Conservation (phyloP, 495 filamentous ascomycete species). For the Trichocladium antarcticum region DNA sequence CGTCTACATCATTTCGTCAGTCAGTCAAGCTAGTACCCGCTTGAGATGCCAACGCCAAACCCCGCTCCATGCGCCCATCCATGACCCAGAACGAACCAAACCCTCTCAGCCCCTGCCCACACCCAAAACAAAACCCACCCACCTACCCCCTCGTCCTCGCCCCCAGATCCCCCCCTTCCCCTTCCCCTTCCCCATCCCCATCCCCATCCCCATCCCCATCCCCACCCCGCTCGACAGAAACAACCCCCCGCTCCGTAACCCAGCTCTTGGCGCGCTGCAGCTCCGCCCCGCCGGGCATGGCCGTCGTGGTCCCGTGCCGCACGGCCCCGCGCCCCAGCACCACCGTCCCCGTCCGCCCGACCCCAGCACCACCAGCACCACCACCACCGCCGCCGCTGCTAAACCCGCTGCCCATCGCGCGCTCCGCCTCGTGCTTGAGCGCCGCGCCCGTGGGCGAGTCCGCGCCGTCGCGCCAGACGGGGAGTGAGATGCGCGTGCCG, state of each 20-base stretch:
- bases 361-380: not conserved
- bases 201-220: slow-evolving; percentile 8
- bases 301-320: not conserved
- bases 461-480: no score
- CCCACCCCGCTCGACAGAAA: slow-evolving; percentile 5
- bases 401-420: slow-evolving; percentile 30
- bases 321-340: slow-evolving; percentile 12
- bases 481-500: no score
- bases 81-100: no score
- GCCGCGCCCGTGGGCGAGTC: not conserved
- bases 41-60: no score
- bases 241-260: slow-evolving; percentile 15
- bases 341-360: slow-evolving; percentile 15
- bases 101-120: no score
- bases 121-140: not conserved
- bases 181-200: slow-evolving; percentile 6
- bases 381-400: slow-evolving; percentile 10
- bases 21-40: no score
- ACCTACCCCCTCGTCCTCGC: not conserved
- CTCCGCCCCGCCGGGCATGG: not conserved
- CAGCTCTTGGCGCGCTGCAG: slow-evolving; percentile 14
- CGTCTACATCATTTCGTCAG: no score
- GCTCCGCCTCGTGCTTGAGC: slow-evolving; percentile 25
- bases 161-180: not conserved
- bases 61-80: no score